Conservation (phyloP, 495 filamentous ascomycete species). For the Penicillium paxilli region DNA sequence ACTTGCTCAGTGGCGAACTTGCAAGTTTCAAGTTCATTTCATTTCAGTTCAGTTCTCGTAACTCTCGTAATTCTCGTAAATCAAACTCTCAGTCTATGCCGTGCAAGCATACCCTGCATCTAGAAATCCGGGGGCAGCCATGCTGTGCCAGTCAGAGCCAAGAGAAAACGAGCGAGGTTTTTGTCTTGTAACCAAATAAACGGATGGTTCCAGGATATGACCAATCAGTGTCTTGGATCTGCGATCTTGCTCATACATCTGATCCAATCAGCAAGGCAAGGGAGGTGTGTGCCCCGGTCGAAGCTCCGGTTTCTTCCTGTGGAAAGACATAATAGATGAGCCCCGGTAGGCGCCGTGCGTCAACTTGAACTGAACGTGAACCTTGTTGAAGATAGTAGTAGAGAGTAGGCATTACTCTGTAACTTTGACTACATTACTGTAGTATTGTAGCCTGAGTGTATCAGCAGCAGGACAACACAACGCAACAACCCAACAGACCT, state of each 20-base stretch:
- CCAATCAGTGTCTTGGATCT: slow-evolving; percentile 17
- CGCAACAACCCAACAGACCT: no score
- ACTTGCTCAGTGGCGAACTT: no score
- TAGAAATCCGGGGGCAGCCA: slow-evolving; percentile 15
- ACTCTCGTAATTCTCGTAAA: slow-evolving; percentile 1
- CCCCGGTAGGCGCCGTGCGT: not conserved
- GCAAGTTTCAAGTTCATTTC: no score
- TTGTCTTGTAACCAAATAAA: not conserved
- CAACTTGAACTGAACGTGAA: not conserved
- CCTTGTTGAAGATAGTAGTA: no score
- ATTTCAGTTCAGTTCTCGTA: no score
- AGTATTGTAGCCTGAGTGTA: not conserved
- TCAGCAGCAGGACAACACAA: no score
- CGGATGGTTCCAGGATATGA: not conserved
- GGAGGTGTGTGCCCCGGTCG: slow-evolving; percentile 3
- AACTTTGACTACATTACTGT: no score
- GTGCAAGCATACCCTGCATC: slow-evolving; percentile 6
- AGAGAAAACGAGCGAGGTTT: not conserved
- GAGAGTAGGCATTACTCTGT: no score
- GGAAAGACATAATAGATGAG: not conserved
- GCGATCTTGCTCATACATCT: not conserved
- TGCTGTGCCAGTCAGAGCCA: not conserved
- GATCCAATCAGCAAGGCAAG: slow-evolving; percentile 18
- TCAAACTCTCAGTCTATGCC: no score
- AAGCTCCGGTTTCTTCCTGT: slow-evolving; percentile 7